Evolutionary conservation across 2,329 filamentous ascomycete genomes (phyloP), one percentile per base, ranked within the genome.

Genomic region (Trichoderma sp.): DNA sequence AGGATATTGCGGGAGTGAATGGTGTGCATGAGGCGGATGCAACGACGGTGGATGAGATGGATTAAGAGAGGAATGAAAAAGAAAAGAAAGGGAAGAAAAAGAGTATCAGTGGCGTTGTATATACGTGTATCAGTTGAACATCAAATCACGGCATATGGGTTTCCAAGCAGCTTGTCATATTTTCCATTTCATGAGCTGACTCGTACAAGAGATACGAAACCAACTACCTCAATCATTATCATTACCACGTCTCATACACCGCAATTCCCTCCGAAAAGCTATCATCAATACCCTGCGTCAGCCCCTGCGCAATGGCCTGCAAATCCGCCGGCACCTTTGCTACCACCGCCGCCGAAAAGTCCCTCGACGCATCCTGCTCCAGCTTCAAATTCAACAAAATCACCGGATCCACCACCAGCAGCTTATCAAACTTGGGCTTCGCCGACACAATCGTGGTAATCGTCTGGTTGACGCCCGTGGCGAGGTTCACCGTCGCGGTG

Each of bases 351-450:
- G 75, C 76, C 53, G 83, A 83, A 56, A 87, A 83, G 11, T 84
- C 81, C 29, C 80, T 79, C 0, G 85, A 85, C 0, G 86, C 85
- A 1, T 79, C 76, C 78, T 84, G 83, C 80, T 88, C 82, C 7
- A 83, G 75, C 74, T 84, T 78, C 31, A 89, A 78, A 75, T 84
- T 85, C 18, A 86, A 60, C 53, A 87, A 79, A 45, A 89, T 86
- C 45, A 87, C 78, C 0, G 86, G 85, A 64, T 81, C 83, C 31
- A 88, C 82, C 45, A 88, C 77, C 1, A 86, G 71, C 6, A 87
- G 79, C 53, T 80, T 80, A 77, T 87, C 84, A 75, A 89, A 89
- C 76, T 86, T 85, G 24, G 80, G 82, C 80, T 87, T 87, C 33
- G 82, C 79, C 12, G 75, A 78, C 75, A 87, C 81, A 27, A 88